Base-by-base conservation (phyloP, 2,329 filamentous ascomycete genomes). In the Nothopassalora personata region DNA sequence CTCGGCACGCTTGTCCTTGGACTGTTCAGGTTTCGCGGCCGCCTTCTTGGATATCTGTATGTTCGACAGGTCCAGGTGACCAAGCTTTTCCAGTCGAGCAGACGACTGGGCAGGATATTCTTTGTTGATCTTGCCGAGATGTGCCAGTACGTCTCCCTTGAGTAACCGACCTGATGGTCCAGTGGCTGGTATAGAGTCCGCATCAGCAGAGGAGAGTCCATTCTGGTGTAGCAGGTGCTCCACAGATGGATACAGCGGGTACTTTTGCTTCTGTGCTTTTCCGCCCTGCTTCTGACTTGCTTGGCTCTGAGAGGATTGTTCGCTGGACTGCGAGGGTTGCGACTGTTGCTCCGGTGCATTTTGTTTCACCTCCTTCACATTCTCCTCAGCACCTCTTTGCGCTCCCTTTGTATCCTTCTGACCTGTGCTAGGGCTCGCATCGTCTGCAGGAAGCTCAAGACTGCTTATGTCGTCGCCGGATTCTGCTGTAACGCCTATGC, bases 61-160 rank as follows among this genome's bases (percentile, higher is more conserved):
- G 79, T 97, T 96, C 79, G 89, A 94, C 27, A 99, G 85, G 73
- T 99, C 93, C 55, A 99, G 85, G 74, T 95, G 91, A 46, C 84
- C 79, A 52, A 94, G 84, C 74, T 91, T 87, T 60, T 84, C 80
- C 71, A 96, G 87, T 54, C 85, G 86, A 59, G 83, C 79, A 57
- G 89, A 88, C 67, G 91, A 82, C 61, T 85, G 80, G 23, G 84
- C 81, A 1, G 93, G 89, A 66, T 90, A 88, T 60, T 86, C 81
- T 63, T 86, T 79, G 60, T 87, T 80, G 70, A 97, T 90, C 67
- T 82, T 80, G 63, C 94, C 94, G 15, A 97, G 76, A 74, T 93
- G 94, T 51, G 91, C 92, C 56, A 99, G 85, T 6, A 99, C 88
- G 72, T 99, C 94, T 57, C 94, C 94, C 81, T 99, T 99, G 62